Evolutionary conservation across 192 early-diverging fungal genomes (phyloP), one percentile per base, ranked within the genome.

Genomic region (Coemansia guatemalensis): DNA sequence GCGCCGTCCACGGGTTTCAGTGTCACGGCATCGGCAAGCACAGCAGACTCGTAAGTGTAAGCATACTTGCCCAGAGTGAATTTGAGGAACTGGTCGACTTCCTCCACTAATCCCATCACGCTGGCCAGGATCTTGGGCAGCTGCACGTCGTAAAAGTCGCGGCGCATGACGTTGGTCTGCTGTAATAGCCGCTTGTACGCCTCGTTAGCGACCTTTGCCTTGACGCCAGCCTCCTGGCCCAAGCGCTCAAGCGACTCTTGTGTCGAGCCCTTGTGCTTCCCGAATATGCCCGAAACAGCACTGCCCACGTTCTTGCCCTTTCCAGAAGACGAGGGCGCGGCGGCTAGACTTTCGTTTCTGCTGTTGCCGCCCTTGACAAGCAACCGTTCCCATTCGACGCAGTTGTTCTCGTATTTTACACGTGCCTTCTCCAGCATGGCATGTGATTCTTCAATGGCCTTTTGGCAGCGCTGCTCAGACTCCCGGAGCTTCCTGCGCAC

Each of bases 211-310:
- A 83, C 57, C 24, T 90, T 86, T 2, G 92, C 94, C 61, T 94
- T 95, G 35, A 83, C 72, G 27, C 89, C 83, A 2, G 97, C 93
- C 47, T 96, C 97, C 61, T 97, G 91, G 68, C 95, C 95, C 48
- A 85, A 69, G 50, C 86, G 87, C 41, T 89, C 84, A 22, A 93
- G 82, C 87, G 90, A 73, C 72, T 81, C 78, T 20, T 67, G 72
- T 52, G 73, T 71, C 24, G 68, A 24, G 22, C 68, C 69, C 60
- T 81, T 81, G 55, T 81, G 78, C 48, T 81, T 81, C 59, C 73
- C 52, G n/a, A 81, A 81, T 23, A 80, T 81, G 3, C 78, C 78
- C 27, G 78, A 74, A 1, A 81, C 69, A 1, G 78, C 73, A 30
- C 53, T 75, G 26, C 71, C 53, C 20, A 80, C 66, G 51, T 80